phyloP scores from a whole-genome alignment of 2,329 filamentous ascomycete species.

The Claviceps sp. region DNA sequence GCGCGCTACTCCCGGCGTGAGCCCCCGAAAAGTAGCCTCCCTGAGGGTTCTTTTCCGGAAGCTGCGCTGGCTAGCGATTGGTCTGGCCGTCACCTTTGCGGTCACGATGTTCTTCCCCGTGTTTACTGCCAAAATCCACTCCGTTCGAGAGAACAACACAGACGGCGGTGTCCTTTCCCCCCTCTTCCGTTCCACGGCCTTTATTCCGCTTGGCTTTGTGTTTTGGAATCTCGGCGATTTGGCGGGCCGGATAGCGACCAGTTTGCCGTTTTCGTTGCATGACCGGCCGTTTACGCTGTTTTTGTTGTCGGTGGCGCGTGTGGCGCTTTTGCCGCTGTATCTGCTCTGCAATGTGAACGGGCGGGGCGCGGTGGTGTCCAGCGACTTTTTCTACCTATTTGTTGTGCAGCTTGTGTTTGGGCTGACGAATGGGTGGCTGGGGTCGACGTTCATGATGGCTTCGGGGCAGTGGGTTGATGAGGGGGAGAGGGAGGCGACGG shows the following conservation, averaged over 20 bases:
- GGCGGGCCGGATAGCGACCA: slow-evolving; percentile 57
- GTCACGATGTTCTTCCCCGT: slow-evolving; percentile 93
- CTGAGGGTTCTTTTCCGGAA: slow-evolving; percentile 60
- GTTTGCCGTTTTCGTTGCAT: slow-evolving; percentile 40
- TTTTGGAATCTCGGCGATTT: slow-evolving; percentile 91
- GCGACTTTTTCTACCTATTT: slow-evolving; percentile 78
- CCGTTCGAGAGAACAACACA: slow-evolving; percentile 21
- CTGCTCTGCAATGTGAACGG: slow-evolving; percentile 78
- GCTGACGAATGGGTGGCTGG: slow-evolving; percentile 73
- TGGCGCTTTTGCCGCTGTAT: slow-evolving; percentile 71
- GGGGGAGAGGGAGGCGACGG: slow-evolving; percentile 74
- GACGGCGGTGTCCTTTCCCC: slow-evolving; percentile 30
- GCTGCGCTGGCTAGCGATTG: slow-evolving; percentile 62
- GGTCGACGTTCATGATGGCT: slow-evolving; percentile 84
- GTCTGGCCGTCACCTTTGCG: slow-evolving; percentile 68
- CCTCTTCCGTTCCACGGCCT: slow-evolving; percentile 59
- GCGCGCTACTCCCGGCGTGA: slow-evolving; percentile 18
- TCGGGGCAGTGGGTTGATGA: slow-evolving; percentile 69
- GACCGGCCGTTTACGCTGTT: slow-evolving; percentile 56
- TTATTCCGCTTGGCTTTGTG: slow-evolving; percentile 82
- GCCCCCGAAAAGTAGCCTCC: slow-evolving; percentile 32
- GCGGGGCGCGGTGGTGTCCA: slow-evolving; percentile 56
- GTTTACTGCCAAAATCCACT: slow-evolving; percentile 57
- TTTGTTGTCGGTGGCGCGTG: slow-evolving; percentile 47
- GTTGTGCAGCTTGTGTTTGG: slow-evolving; percentile 78